phyloP scores from a whole-genome alignment of 2,329 filamentous ascomycete genomes.

The Sclerotinia spermophila region DNA sequence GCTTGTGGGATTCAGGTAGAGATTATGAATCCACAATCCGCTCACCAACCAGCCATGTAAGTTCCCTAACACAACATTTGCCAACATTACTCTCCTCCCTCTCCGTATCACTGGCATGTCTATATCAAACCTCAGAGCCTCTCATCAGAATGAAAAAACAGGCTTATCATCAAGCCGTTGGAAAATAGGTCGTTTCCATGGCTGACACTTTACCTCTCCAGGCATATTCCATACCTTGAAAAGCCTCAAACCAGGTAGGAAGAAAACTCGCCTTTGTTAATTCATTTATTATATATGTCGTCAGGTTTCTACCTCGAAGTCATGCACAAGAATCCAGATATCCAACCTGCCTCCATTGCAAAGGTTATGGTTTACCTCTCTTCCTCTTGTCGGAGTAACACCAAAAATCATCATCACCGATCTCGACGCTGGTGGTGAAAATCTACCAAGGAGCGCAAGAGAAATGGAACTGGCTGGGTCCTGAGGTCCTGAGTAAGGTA shows the following conservation, averaged over 20 bases:
- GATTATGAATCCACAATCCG: too few relatives aligned
- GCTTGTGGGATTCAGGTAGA: too few relatives aligned
- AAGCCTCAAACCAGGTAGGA: not conserved
- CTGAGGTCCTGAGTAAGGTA: conserved; percentile 36
- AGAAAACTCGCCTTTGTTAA: not conserved
- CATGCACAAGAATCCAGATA: not conserved
- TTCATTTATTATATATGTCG: too few relatives aligned
- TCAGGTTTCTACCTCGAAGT: not conserved
- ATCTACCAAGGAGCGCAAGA: conserved; percentile 41
- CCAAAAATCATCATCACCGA: conserved; percentile 41
- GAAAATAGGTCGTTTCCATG: not conserved
- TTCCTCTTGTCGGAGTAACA: not conserved
- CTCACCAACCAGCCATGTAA: too few relatives aligned
- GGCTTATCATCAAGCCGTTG: not conserved
- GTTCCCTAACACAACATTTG: too few relatives aligned
- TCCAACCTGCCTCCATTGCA: conserved; percentile 16
- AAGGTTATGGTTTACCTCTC: conserved; percentile 33
- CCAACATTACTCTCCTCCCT: too few relatives aligned
- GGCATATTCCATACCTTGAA: too few relatives aligned
- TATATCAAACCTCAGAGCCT: not conserved
- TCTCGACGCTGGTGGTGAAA: conserved; percentile 47
- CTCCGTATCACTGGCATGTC: not conserved
- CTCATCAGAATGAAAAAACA: not conserved
- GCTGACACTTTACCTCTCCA: not conserved
- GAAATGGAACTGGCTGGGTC: conserved; percentile 35